Conservation (phyloP, 352 stramenopile genomes). For the Globisporangium iwayamae region DNA sequence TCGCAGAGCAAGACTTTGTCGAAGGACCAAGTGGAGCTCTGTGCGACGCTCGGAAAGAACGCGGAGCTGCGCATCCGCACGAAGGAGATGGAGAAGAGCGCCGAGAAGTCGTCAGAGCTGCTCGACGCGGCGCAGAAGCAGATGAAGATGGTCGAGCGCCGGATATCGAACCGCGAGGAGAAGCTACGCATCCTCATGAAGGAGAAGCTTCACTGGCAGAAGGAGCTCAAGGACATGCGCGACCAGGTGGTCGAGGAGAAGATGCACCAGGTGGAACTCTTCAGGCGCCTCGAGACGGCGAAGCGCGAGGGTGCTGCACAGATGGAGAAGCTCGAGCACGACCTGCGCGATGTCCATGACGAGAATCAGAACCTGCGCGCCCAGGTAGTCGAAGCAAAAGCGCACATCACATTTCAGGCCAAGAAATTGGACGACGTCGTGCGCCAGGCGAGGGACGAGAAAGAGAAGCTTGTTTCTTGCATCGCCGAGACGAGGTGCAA, state of each 20-base stretch:
- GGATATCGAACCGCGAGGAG: slow-evolving; percentile 56
- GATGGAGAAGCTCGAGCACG: slow-evolving; percentile 31
- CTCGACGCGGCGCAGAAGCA: slow-evolving; percentile 57
- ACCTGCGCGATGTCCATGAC: slow-evolving; percentile 25
- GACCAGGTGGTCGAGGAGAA: slow-evolving; percentile 69
- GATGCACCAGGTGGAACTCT: slow-evolving; percentile 64
- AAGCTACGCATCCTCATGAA: slow-evolving; percentile 59
- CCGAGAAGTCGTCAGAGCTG: slow-evolving; percentile 39
- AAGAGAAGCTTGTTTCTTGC: slow-evolving; percentile 43
- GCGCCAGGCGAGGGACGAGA: slow-evolving; percentile 51
- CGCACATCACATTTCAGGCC: slow-evolving; percentile 37
- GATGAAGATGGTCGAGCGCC: slow-evolving; percentile 50
- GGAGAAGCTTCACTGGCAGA: slow-evolving; percentile 70
- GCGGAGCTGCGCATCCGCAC: slow-evolving; percentile 57
- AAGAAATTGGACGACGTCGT: slow-evolving; percentile 48
- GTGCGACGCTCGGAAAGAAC: slow-evolving; percentile 55
- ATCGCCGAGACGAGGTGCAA: slow-evolving; percentile 52
- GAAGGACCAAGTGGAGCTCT: slow-evolving; percentile 60
- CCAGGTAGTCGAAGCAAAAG: slow-evolving; percentile 36
- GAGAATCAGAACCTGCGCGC: slow-evolving; percentile 46
- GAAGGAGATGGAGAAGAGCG: slow-evolving; percentile 43
- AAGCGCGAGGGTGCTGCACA: slow-evolving; percentile 43
- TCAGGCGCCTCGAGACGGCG: slow-evolving; percentile 45
- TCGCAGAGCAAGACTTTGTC: slow-evolving; percentile 15
- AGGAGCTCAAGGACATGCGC: slow-evolving; percentile 52